Conservation (phyloP, 2,329 filamentous ascomycete species). For the Colletotrichum sp. region DNA sequence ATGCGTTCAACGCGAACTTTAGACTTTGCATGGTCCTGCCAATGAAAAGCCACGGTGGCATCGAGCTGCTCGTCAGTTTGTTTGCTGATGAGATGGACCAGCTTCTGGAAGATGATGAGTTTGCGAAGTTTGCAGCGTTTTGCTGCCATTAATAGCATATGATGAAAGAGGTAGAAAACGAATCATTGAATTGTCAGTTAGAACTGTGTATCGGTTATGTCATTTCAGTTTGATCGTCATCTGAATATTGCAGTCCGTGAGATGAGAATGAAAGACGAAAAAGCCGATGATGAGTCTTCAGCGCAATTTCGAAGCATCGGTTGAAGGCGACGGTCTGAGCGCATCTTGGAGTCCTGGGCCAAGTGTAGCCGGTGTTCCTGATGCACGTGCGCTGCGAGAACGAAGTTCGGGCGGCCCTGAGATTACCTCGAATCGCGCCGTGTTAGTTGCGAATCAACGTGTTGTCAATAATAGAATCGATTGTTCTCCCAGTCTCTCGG, state of each 20-base stretch:
- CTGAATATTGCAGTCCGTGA: not conserved
- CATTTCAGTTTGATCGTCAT: not conserved
- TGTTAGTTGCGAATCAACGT: not conserved
- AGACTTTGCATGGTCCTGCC: constrained; percentile 31
- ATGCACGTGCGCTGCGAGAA: not conserved
- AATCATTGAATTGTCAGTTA: not conserved
- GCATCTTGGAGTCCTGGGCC: not conserved
- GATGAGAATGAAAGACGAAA: not conserved
- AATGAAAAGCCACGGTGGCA: constrained; percentile 29
- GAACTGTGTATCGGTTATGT: not conserved
- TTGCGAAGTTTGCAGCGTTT: constrained; percentile 26
- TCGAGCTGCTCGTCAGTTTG: constrained; percentile 32
- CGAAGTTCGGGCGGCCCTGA: not conserved
- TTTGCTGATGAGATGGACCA: constrained; percentile 32
- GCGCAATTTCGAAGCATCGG: not conserved
- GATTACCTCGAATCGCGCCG: not conserved
- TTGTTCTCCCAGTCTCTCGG: not conserved
- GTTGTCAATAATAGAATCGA: not conserved
- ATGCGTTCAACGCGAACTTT: constrained; percentile 28
- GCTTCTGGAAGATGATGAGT: constrained; percentile 28
- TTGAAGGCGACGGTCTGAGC: not conserved
- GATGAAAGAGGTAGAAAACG: not conserved
- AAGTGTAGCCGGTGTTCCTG: not conserved
- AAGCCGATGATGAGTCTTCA: not conserved
- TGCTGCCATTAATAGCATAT: not conserved